phyloP scores from a whole-genome alignment of 2,329 filamentous ascomycete species.

The Ceratocystis lukuohia region DNA sequence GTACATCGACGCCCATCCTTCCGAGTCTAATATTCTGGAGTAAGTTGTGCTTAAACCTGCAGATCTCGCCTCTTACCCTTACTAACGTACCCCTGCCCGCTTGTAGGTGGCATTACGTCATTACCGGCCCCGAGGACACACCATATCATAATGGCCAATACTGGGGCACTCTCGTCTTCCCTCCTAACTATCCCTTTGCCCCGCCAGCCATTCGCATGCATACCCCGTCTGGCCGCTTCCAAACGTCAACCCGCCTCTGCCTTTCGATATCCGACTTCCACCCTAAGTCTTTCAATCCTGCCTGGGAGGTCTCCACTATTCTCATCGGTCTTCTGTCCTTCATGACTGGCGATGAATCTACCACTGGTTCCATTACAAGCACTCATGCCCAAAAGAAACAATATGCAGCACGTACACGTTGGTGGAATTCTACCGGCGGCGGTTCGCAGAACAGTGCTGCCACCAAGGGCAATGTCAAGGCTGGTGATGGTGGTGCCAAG shows the following conservation, averaged over 20 bases:
- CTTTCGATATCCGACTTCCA: conserved; percentile 97
- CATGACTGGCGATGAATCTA: conserved; percentile 99
- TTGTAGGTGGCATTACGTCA: conserved; percentile 78
- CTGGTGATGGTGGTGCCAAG: conserved; percentile 82
- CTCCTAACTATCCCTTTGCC: conserved; percentile 91
- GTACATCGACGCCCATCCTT: conserved; percentile 79
- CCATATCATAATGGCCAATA: conserved; percentile 93
- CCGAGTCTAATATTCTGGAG: conserved; percentile 85
- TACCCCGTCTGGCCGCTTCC: conserved; percentile 89
- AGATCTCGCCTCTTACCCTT: neutral
- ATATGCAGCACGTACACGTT: conserved; percentile 64
- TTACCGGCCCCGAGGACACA: conserved; percentile 85
- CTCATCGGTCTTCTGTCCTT: conserved; percentile 87
- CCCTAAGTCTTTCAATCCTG: conserved; percentile 93
- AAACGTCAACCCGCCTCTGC: conserved; percentile 80
- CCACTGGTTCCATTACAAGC: conserved; percentile 74
- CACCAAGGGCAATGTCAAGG: conserved; percentile 68
- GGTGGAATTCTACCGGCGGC: conserved; percentile 95
- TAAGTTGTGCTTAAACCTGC: conserved; percentile 31
- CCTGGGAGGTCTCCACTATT: conserved; percentile 96
- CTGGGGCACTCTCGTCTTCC: conserved; percentile 94
- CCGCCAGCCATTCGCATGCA: conserved; percentile 98
- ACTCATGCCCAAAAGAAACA: conserved; percentile 63
- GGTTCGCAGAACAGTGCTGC: conserved; percentile 51
- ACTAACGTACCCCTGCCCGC: conserved; percentile 20